Conservation (phyloP, 2,329 filamentous ascomycete genomes). For the Fusarium illudens region DNA sequence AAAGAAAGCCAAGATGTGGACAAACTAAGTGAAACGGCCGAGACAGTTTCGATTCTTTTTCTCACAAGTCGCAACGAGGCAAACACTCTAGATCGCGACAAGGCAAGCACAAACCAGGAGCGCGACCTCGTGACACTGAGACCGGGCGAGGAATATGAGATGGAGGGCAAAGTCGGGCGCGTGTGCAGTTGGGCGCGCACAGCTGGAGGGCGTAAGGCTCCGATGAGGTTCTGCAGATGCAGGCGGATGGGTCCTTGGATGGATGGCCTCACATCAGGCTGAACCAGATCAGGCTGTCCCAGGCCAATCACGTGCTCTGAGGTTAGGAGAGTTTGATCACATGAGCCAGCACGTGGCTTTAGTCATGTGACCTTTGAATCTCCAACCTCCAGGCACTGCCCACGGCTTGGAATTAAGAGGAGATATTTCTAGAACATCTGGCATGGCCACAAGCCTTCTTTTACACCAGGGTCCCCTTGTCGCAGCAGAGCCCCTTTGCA, state of each 20-base stretch:
- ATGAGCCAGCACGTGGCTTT: neutral
- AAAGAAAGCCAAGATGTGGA: slow-evolving; percentile 23
- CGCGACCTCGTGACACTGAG: slow-evolving; percentile 31
- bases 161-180: slow-evolving; percentile 33
- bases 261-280: slow-evolving; percentile 38
- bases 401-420: neutral
- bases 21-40: slow-evolving; percentile 32
- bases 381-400: neutral
- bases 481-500: slow-evolving; percentile 2
- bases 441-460: slow-evolving; percentile 3
- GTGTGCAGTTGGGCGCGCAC: slow-evolving; percentile 42
- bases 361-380: neutral
- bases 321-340: accelerated
- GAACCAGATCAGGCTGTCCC: slow-evolving; percentile 30
- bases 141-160: slow-evolving; percentile 32
- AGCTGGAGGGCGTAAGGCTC: slow-evolving; percentile 39
- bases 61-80: slow-evolving; percentile 35
- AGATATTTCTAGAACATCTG: slow-evolving; percentile 19
- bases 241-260: slow-evolving; percentile 35
- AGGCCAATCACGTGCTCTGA: slow-evolving; percentile 28
- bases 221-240: slow-evolving; percentile 36
- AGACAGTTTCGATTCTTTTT: slow-evolving; percentile 24
- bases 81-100: slow-evolving; percentile 31
- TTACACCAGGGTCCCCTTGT: neutral
- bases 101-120: slow-evolving; percentile 32